These are phyloP conservation scores for Hymenoscyphus repandus DNA, from an alignment of 2,329 filamentous ascomycete species.

Conservation along the genomic window DNA sequence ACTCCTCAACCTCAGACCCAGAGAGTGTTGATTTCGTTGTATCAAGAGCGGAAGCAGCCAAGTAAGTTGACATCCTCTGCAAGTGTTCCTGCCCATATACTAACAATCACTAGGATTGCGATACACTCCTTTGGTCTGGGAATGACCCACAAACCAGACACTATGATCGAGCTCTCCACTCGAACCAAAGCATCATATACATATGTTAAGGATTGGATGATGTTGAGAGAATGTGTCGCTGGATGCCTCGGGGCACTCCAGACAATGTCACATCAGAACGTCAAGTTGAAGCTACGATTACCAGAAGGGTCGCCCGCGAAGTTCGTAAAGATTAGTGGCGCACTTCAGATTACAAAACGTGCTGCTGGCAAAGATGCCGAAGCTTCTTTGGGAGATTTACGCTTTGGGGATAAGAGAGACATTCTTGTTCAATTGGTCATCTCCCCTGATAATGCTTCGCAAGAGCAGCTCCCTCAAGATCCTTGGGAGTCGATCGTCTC, in stretches of 20 bases:
- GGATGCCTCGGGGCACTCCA: slow-evolving; percentile 90
- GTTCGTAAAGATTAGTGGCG: slow-evolving; percentile 97
- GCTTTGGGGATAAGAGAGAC: slow-evolving; percentile 92
- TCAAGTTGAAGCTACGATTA: slow-evolving; percentile 87
- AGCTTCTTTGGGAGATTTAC: slow-evolving; percentile 82
- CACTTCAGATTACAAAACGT: slow-evolving; percentile 91
- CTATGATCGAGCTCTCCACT: slow-evolving; percentile 95
- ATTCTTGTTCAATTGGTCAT: slow-evolving; percentile 93
- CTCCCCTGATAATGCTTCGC: slow-evolving; percentile 71
- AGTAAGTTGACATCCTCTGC: slow-evolving; percentile 51
- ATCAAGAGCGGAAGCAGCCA: slow-evolving; percentile 91
- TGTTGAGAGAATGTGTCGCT: slow-evolving; percentile 92
- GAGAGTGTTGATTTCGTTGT: slow-evolving; percentile 98
- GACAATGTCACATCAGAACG: slow-evolving; percentile 95
- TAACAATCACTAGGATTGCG: slow-evolving; percentile 56
- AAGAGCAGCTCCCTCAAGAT: slow-evolving; percentile 83
- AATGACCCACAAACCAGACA: slow-evolving; percentile 96
- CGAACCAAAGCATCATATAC: slow-evolving; percentile 95
- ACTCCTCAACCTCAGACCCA: slow-evolving; percentile 88
- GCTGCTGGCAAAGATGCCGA: slow-evolving; percentile 93
- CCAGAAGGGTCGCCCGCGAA: slow-evolving; percentile 96
- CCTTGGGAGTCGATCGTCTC: slow-evolving; percentile 98
- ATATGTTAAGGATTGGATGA: slow-evolving; percentile 99
- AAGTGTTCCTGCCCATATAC: slow-evolving; percentile 22
- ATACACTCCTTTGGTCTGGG: slow-evolving; percentile 97